Evolutionary conservation across 2,329 filamentous ascomycete species (phyloP).

Genomic region (Nemania abortiva): DNA sequence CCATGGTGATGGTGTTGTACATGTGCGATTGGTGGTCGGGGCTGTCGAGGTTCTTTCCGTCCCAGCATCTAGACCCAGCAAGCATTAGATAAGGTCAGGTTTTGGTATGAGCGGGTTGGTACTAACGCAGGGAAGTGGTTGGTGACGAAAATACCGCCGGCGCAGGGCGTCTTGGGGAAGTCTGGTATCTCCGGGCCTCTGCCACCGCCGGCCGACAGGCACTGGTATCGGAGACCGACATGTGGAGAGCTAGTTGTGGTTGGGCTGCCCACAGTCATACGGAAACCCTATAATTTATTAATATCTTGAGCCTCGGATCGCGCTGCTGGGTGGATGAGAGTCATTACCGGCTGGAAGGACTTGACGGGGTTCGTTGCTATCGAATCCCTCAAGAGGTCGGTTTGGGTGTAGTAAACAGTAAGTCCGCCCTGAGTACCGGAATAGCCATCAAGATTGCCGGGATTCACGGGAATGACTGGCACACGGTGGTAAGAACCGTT

Average conservation of each 20-base stretch:
- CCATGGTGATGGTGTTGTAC: slow-evolving; percentile 47
- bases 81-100: slow-evolving; percentile 9
- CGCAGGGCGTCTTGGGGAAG: slow-evolving; percentile 55
- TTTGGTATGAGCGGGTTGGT: neutral
- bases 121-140: slow-evolving; percentile 55
- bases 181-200: slow-evolving; percentile 53
- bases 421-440: slow-evolving; percentile 44
- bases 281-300: slow-evolving; percentile 53
- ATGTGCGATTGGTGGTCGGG: slow-evolving; percentile 44
- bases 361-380: slow-evolving; percentile 53
- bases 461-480: slow-evolving; percentile 45
- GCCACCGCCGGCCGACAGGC: slow-evolving; percentile 53
- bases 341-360: slow-evolving; percentile 55
- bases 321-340: neutral
- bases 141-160: slow-evolving; percentile 55
- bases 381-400: slow-evolving; percentile 43
- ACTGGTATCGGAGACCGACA: slow-evolving; percentile 55
- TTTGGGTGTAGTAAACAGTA: slow-evolving; percentile 48
- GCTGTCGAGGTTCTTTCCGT: slow-evolving; percentile 53
- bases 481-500: slow-evolving; percentile 48
- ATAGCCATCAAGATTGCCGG: slow-evolving; percentile 42
- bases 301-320: neutral
- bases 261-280: slow-evolving; percentile 57
- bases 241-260: slow-evolving; percentile 43
- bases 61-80: slow-evolving; percentile 56